These are phyloP conservation scores for Colletotrichum phormii DNA, from an alignment of 2,329 filamentous ascomycete genomes.

Conservation along the genomic window DNA sequence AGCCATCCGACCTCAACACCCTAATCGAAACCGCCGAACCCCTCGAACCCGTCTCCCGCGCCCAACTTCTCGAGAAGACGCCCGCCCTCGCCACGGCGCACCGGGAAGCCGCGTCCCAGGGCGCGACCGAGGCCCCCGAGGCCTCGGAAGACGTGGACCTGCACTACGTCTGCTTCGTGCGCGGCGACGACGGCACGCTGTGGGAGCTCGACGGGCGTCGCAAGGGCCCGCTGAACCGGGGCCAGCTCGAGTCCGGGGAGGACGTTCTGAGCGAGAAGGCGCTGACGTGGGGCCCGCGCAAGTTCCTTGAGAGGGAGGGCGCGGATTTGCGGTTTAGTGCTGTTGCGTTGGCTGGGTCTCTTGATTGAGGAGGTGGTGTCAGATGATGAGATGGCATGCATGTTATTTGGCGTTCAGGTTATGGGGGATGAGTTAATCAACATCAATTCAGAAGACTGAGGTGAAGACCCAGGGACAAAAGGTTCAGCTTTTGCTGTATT, in stretches of 20 bases:
- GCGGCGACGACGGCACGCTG: conserved; percentile 71
- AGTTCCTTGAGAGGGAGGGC: conserved; percentile 67
- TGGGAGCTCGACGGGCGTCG: conserved; percentile 72
- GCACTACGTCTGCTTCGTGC: conserved; percentile 96
- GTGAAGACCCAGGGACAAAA: background rate
- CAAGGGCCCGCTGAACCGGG: conserved; percentile 68
- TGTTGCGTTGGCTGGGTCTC: conserved; percentile 63
- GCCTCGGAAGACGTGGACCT: conserved; percentile 88
- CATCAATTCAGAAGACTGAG: background rate
- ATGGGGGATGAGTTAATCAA: background rate
- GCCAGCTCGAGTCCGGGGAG: conserved; percentile 67
- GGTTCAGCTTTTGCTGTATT: background rate
- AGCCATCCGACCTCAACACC: conserved; percentile 67
- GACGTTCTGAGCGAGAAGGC: conserved; percentile 82
- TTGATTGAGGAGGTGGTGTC: conserved; percentile 52
- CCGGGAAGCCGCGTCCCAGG: conserved; percentile 78
- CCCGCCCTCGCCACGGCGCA: conserved; percentile 82
- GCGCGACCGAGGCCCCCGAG: conserved; percentile 82
- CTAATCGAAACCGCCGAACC: conserved; percentile 79
- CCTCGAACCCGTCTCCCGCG: conserved; percentile 73
- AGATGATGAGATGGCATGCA: background rate
- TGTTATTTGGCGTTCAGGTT: conserved; percentile 15
- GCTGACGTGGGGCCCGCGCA: conserved; percentile 73
- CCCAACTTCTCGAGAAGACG: conserved; percentile 81
- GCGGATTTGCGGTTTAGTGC: conserved; percentile 70